These are phyloP conservation scores for Hypoxylon cercidicola DNA, from an alignment of 495 filamentous ascomycete genomes.

Conservation along the genomic window DNA sequence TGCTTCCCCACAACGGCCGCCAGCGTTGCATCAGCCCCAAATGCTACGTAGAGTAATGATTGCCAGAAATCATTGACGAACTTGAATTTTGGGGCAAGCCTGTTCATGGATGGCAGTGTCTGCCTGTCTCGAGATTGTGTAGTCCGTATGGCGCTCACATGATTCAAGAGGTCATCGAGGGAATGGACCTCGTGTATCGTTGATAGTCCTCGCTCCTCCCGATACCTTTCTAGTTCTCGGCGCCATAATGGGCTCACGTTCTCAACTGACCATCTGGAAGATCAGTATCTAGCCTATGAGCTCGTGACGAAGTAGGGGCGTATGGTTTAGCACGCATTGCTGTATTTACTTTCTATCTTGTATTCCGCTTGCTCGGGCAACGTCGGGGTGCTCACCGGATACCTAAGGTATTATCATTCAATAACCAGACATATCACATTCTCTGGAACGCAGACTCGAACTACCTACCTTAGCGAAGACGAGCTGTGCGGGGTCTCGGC, in stretches of 20 bases:
- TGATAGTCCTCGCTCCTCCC: conserved; percentile 37
- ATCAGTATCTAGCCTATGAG: neutral
- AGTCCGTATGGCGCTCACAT: conserved; percentile 10
- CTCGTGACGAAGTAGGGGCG: too few species aligned
- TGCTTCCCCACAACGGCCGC: conserved; percentile 44
- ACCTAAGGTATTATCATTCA: too few species aligned
- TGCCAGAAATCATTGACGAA: conserved; percentile 38
- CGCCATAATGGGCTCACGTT: conserved; percentile 27
- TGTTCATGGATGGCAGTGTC: conserved; percentile 25
- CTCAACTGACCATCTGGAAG: neutral
- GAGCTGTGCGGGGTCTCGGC: neutral
- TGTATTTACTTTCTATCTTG: neutral
- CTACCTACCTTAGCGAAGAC: neutral
- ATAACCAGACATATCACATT: too few species aligned
- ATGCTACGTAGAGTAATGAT: conserved; percentile 38
- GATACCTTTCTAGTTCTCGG: conserved; percentile 31
- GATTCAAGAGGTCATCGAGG: conserved; percentile 33
- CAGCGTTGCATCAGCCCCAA: conserved; percentile 37
- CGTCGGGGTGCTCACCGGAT: neutral
- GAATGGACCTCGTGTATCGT: conserved; percentile 28
- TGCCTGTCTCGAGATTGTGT: conserved; percentile 2
- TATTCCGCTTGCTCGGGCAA: neutral
- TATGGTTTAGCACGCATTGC: neutral
- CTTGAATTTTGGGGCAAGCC: conserved; percentile 22
- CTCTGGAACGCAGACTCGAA: neutral